These are phyloP conservation scores for Vachellia collinsii DNA, from an alignment of 306 rosid species.

Conservation along the genomic window DNA sequence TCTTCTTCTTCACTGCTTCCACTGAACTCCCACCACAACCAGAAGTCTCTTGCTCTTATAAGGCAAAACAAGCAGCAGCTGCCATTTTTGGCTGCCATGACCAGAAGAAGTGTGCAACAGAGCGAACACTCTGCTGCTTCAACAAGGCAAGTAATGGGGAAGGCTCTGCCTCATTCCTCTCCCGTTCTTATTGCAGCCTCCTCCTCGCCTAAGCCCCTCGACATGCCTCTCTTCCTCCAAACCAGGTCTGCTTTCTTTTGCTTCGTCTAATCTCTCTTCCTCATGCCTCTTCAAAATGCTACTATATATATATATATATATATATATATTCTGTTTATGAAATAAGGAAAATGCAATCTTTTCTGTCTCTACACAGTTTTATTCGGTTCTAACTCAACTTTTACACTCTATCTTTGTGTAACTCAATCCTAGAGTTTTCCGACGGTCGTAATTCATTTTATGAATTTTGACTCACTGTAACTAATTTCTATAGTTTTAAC, in stretches of 20 bases:
- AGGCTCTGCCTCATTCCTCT: constrained; percentile 49
- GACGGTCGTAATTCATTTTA: too few species aligned
- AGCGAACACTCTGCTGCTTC: constrained; percentile 26
- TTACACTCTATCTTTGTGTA: too few species aligned
- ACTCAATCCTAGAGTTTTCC: too few species aligned
- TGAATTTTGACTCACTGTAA: too few species aligned
- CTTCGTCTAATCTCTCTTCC: background rate
- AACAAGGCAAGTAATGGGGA: constrained; percentile 30
- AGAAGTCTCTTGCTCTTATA: constrained; percentile 2
- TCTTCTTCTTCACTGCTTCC: constrained; percentile 42
- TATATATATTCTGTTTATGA: too few species aligned
- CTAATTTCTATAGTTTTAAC: too few species aligned
- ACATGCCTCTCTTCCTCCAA: constrained; percentile 46
- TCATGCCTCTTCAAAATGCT: background rate
- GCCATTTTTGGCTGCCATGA: constrained; percentile 31
- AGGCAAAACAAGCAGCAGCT: constrained; percentile 27
- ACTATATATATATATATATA: too few species aligned
- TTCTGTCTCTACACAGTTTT: too few species aligned
- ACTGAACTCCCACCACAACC: constrained; percentile 30
- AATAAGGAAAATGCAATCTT: too few species aligned
- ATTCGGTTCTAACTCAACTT: too few species aligned
- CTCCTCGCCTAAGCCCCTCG: constrained; percentile 42
- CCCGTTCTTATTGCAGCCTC: constrained; percentile 31
- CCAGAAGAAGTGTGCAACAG: constrained; percentile 17
- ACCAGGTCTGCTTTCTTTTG: constrained; percentile 38